Conservation (phyloP, 371 early-diverging fungal genomes). For the Mucor piriformis region DNA sequence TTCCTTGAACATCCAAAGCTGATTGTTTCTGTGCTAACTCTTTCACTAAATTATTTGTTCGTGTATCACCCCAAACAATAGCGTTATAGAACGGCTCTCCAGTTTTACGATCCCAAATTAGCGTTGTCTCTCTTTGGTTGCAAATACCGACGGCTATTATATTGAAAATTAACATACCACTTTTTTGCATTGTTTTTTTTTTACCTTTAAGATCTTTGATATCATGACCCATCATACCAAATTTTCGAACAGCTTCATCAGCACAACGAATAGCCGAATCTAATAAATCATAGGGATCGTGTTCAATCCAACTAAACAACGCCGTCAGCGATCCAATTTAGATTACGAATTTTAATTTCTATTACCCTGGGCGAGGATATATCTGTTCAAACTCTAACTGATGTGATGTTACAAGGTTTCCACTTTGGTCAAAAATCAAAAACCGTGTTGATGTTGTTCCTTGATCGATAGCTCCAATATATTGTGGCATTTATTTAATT, state of each 20-base stretch:
- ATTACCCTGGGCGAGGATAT: slow-evolving; percentile 82
- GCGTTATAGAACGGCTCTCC: slow-evolving; percentile 88
- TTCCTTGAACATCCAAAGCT: slow-evolving; percentile 52
- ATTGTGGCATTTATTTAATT: slow-evolving; percentile 26
- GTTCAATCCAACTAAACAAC: slow-evolving; percentile 83
- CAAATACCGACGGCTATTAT: slow-evolving; percentile 83
- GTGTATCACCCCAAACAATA: slow-evolving; percentile 93
- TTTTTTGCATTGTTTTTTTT: not conserved
- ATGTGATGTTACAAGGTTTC: slow-evolving; percentile 74
- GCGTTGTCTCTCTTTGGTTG: slow-evolving; percentile 94
- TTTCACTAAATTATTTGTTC: slow-evolving; percentile 79
- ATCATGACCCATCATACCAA: slow-evolving; percentile 67
- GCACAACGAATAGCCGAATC: slow-evolving; percentile 75
- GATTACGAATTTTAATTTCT: not conserved
- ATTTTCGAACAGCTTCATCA: slow-evolving; percentile 66
- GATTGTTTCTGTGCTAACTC: slow-evolving; percentile 52
- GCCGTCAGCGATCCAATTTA: not conserved
- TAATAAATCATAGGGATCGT: slow-evolving; percentile 81
- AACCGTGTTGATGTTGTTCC: slow-evolving; percentile 94
- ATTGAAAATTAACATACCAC: not conserved
- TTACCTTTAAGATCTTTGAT: slow-evolving; percentile 67
- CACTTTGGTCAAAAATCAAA: slow-evolving; percentile 86
- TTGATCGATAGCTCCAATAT: slow-evolving; percentile 93
- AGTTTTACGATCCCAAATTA: slow-evolving; percentile 84
- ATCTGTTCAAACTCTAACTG: slow-evolving; percentile 86